phyloP scores from a whole-genome alignment of 148 eudicot species.

The Nyssa sinensis region DNA sequence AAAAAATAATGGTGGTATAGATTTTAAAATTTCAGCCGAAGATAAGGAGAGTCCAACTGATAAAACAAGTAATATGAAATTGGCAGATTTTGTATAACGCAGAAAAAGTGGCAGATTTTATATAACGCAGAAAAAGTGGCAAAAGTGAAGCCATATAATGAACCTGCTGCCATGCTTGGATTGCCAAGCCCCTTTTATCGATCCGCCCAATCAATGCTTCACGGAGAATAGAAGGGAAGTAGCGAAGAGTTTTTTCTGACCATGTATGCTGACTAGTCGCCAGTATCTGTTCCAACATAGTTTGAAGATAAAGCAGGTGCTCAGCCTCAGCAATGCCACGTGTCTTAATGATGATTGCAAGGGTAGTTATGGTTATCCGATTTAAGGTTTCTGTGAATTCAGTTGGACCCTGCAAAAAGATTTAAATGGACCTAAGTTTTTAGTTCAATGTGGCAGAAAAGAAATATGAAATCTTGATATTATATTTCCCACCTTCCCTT shows the following conservation, averaged over 20 bases:
- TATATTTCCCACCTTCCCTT: slow-evolving; percentile 68
- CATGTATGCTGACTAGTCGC: slow-evolving; percentile 92
- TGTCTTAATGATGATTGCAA: slow-evolving; percentile 91
- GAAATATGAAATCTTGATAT: slow-evolving; percentile 1
- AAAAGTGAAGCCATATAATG: slow-evolving; percentile 4
- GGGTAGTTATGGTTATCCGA: slow-evolving; percentile 67
- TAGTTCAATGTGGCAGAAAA: not conserved
- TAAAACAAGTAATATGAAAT: not conserved
- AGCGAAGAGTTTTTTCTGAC: slow-evolving; percentile 90
- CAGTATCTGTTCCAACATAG: slow-evolving; percentile 87
- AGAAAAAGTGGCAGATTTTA: not conserved
- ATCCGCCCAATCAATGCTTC: slow-evolving; percentile 70
- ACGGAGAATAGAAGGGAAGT: slow-evolving; percentile 78
- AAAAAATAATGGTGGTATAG: not conserved
- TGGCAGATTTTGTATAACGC: not conserved
- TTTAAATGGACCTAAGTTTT: not conserved
- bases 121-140: not conserved
- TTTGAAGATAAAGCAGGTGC: slow-evolving; percentile 77
- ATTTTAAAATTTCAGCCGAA: not conserved
- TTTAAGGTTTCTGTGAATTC: slow-evolving; percentile 95
- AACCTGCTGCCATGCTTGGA: slow-evolving; percentile 98
- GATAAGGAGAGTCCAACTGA: not conserved
- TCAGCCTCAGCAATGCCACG: slow-evolving; percentile 97
- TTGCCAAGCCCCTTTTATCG: slow-evolving; percentile 74
- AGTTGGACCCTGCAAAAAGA: slow-evolving; percentile 73